Evolutionary conservation across 768 basidiomycete genomes (phyloP), one percentile per base, ranked within the genome.

Genomic region (Pleurotus citrinopileatus): DNA sequence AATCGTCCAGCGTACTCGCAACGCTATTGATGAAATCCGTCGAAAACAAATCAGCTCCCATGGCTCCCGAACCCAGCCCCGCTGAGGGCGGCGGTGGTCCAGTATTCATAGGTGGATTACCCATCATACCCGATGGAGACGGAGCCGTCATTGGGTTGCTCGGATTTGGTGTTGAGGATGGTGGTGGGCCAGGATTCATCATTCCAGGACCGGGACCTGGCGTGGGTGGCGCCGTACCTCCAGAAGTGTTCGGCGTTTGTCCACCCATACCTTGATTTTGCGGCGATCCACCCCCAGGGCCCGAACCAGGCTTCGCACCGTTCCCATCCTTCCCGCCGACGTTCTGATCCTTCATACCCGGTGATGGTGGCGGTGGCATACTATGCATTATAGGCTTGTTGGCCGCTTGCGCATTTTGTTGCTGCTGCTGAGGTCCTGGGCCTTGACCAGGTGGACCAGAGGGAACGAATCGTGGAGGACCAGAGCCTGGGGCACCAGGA

Each of bases 281-380:
- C n/a, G 78, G 76, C 3, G 78, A 78, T 8, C 70, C 71, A 17
- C 74, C 65, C 13, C 9, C 32, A 34, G 32, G 32, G 9, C n/a
- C n/a, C n/a, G 61, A 61, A 17, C 63, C 71, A 4, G 50, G 48
- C 26, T 69, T 70, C 37, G 58, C 66, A 37, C 67, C 66, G 25
- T 59, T 58, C 25, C 65, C 25, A 61, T 55, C 43, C 65, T 66
- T 56, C 62, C 29, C 13, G 13, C 42, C 48, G 2, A 48, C 23
- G 62, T 45, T 61, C 37, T 58, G 59, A 56, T 70, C 70, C 52
- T 70, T 63, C 59, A 71, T 71, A 1, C 72, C 75, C 36, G 83
- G 79, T 4, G 81, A 81, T 3, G 81, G 78, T 9, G 78, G 81
- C 0, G 81, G 81, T 65, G 74, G 71, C 78, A 80, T 81, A 13